Evolutionary conservation across 495 filamentous ascomycete species (phyloP).

Genomic region (Penicillium odoratum): DNA sequence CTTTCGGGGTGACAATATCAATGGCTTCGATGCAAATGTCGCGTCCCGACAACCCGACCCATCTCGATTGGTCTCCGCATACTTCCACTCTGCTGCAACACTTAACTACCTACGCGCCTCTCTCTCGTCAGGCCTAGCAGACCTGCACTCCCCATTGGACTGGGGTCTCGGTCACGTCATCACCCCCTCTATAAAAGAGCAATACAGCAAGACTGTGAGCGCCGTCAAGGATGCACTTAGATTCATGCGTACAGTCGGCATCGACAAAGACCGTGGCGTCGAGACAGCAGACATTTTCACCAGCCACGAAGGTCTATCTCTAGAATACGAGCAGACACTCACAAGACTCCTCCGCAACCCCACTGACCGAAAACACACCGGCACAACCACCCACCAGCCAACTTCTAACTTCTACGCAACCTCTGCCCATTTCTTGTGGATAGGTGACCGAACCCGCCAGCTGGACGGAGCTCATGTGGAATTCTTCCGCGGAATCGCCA

Average conservation of each 20-base stretch:
- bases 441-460: constrained; percentile 93
- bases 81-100: constrained; percentile 92
- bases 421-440: constrained; percentile 97
- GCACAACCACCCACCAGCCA: constrained; percentile 12
- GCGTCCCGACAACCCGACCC: constrained; percentile 79
- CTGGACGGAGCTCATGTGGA: constrained; percentile 91
- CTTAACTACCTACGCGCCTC: constrained; percentile 88
- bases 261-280: constrained; percentile 78
- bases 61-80: constrained; percentile 79
- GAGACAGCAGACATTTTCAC: constrained; percentile 96
- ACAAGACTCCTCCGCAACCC: constrained; percentile 76
- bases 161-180: constrained; percentile 95
- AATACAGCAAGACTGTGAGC: constrained; percentile 78
- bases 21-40: constrained; percentile 66
- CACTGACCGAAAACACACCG: constrained; percentile 8
- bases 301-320: constrained; percentile 88
- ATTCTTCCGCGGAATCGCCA: constrained; percentile 93
- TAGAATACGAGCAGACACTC: constrained; percentile 90
- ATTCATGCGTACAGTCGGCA: constrained; percentile 94
- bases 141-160: constrained; percentile 89
- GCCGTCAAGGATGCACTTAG: constrained; percentile 88
- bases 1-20: constrained; percentile 94
- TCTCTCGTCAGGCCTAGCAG: constrained; percentile 84
- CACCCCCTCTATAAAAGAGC: constrained; percentile 74
- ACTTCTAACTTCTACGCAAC: constrained; percentile 72